Evolutionary conservation across 345 rosid genomes (phyloP).

Genomic region (Viola odorata): DNA sequence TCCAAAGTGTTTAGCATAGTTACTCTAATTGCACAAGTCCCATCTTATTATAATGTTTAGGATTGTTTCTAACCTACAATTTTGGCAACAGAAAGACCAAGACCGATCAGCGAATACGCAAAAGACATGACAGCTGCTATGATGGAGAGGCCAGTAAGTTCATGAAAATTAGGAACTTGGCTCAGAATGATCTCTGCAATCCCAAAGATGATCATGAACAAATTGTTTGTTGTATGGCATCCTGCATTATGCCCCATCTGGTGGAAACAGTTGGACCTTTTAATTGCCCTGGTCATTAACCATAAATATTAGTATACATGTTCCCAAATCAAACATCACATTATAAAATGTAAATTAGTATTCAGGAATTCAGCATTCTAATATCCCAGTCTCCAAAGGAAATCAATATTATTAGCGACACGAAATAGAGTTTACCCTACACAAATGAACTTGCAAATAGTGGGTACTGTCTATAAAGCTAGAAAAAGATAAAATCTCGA

Average conservation of each 20-base stretch:
- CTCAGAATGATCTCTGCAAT: conserved; percentile 10
- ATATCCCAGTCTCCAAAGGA: no score
- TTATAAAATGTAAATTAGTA: no score
- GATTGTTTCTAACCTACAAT: conserved; percentile 11
- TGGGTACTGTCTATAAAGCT: no score
- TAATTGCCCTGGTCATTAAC: conserved; percentile 8
- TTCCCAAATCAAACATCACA: background rate
- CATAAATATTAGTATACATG: background rate
- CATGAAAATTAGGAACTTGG: conserved; percentile 20
- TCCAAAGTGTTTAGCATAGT: background rate
- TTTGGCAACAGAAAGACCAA: conserved; percentile 21
- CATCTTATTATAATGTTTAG: background rate
- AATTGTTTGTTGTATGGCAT: conserved; percentile 21
- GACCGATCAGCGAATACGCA: conserved; percentile 18
- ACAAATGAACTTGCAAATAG: no score
- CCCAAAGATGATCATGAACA: conserved; percentile 21
- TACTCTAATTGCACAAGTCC: no score
- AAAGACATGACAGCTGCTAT: conserved; percentile 24
- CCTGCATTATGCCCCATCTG: conserved; percentile 18
- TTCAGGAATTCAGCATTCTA: no score
- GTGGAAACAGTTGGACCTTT: conserved; percentile 24
- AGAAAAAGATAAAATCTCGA: no score
- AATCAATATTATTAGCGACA: no score
- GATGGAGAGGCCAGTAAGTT: conserved; percentile 20
- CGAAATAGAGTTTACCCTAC: no score